Base-by-base conservation (phyloP, 2,329 filamentous ascomycete species). In the Cladophialophora chaetospira region DNA sequence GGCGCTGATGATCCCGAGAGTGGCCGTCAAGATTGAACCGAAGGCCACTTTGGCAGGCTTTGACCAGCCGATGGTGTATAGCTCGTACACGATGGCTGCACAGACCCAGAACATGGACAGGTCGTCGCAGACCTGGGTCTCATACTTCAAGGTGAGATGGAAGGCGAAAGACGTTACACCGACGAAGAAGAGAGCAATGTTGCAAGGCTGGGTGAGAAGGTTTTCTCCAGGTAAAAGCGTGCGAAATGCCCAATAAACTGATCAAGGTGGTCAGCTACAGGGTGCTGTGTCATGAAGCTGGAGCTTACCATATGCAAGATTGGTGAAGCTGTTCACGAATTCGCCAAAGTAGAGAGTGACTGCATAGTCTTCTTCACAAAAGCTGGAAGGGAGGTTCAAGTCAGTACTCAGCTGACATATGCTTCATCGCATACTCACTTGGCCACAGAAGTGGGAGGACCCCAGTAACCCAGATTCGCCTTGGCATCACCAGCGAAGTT, bases 321-420 rank as follows among this genome's bases (percentile, higher is more conserved):
- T 69, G 4, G 66, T 66, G 25, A 70, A 57, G n/a, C 58, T 68
- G 52, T 69, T 70, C 55, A 69, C 59, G 19, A 70, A 66, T 43
- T 70, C 67, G 17, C 63, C 67, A 23, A 68, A 55, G 40, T 64
- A 69, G 36, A 60, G 59, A 1, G 59, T 66, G 35, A 69, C 50
- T 2, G 49, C 54, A 35, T 69, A 70, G 54, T 70, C 67, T 58
- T 66, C 44, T 54, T 64, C 60, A 50, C 62, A 64, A 48, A 64
- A 64, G 44, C 60, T 64, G 33, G 13, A 19, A 21, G 29, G 5
- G 11, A n/a, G n/a, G n/a, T n/a, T 29, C 15, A 13, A 6, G 25
- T 43, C 28, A 40, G 46, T 28, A 50, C 21, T 23, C 5, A 26
- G 4, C 26, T 25, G 21, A 3, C 8, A 31, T 26, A 15, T 10